Evolutionary conservation across 148 eudicot species (phyloP).

Genomic region (Rhododendron kiyosumense): DNA sequence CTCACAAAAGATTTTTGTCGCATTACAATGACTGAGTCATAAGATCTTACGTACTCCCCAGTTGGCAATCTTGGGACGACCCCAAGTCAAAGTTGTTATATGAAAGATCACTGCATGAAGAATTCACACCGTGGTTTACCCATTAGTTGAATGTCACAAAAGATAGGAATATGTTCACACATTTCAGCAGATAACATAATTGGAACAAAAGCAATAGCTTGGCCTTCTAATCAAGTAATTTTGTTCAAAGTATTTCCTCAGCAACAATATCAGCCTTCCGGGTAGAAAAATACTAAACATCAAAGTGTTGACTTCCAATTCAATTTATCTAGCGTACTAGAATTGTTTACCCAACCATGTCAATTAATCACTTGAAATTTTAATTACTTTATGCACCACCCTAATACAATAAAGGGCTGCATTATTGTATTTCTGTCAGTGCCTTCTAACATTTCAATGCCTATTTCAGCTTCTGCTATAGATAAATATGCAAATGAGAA

Average conservation of each 20-base stretch:
- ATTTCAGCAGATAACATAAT: not conserved
- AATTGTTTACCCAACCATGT: not conserved
- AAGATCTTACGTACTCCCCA: not conserved
- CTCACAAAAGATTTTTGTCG: not conserved
- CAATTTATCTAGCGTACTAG: not conserved
- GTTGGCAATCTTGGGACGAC: no score
- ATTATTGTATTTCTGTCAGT: not conserved
- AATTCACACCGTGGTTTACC: not conserved
- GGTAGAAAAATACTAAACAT: not conserved
- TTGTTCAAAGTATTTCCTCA: not conserved
- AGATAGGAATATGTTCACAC: not conserved
- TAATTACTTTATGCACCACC: no score
- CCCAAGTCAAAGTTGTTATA: slow-evolving; percentile 10
- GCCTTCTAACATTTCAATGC: not conserved
- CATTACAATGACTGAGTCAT: not conserved
- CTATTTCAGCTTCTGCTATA: not conserved
- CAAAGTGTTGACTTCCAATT: not conserved
- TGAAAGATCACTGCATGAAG: slow-evolving; percentile 24
- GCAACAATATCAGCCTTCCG: not conserved
- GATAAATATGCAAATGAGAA: not conserved
- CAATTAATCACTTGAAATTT: not conserved
- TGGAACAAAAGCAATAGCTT: not conserved
- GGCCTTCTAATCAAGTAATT: not conserved
- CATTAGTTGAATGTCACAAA: not conserved
- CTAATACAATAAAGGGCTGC: not conserved